Percentiles rank a stretch among this genome's conserved stretches.
Evolutionary conservation across 2,329 filamentous ascomycete genomes (phyloP).

Genomic region (Epichloe gansuensis): DNA sequence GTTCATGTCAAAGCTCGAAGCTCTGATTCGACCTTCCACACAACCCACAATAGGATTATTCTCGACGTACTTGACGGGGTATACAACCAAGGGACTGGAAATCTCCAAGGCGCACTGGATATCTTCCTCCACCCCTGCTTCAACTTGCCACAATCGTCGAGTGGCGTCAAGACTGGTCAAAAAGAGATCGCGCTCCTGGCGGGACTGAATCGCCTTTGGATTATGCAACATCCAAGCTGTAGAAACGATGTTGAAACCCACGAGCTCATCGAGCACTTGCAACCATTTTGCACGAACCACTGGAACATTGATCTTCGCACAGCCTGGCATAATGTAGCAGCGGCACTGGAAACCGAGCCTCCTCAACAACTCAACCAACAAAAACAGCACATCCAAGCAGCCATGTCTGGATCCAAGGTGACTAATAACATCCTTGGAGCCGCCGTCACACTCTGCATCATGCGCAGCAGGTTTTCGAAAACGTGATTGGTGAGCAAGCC

Average conservation of each 20-base stretch:
- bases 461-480: slow-evolving; percentile 76
- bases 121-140: slow-evolving; percentile 55
- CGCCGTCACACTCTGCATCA: slow-evolving; percentile 73
- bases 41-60: slow-evolving; percentile 35
- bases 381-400: slow-evolving; percentile 65
- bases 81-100: slow-evolving; percentile 64
- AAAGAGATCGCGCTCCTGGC: slow-evolving; percentile 55
- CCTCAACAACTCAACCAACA: slow-evolving; percentile 59
- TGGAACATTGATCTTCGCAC: slow-evolving; percentile 64
- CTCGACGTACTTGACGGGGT: slow-evolving; percentile 60
- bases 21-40: slow-evolving; percentile 26
- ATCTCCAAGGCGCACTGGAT: slow-evolving; percentile 53
- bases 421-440: slow-evolving; percentile 68
- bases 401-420: slow-evolving; percentile 56
- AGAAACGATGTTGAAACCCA: slow-evolving; percentile 46
- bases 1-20: slow-evolving; percentile 41
- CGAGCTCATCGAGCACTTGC: slow-evolving; percentile 51
- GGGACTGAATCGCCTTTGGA: slow-evolving; percentile 57
- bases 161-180: slow-evolving; percentile 37
- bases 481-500: slow-evolving; percentile 69
- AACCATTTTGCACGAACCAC: slow-evolving; percentile 55
- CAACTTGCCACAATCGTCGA: slow-evolving; percentile 24
- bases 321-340: slow-evolving; percentile 64
- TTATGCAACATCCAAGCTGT: slow-evolving; percentile 51
- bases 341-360: slow-evolving; percentile 51